Percentiles rank a stretch among this genome's conserved stretches.
These are phyloP conservation scores for Tuber microsphaerosporum DNA, from an alignment of 495 filamentous ascomycete species.

Conservation along the genomic window DNA sequence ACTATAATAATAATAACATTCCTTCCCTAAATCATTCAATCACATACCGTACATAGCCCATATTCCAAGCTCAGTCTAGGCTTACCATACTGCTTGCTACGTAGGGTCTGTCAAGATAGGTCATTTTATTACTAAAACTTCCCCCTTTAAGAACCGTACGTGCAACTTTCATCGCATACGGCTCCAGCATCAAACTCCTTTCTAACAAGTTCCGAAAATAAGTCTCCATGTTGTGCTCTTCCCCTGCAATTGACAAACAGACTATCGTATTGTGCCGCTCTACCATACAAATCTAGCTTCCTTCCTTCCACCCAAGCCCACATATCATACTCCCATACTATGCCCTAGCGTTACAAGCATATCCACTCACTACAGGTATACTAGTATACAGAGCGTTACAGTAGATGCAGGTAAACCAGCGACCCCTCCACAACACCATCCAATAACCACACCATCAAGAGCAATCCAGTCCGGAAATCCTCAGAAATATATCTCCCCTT, in stretches of 20 bases:
- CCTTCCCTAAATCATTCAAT: not conserved
- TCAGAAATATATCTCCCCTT: not conserved
- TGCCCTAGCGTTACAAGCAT: not conserved
- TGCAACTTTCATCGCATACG: too few relatives aligned
- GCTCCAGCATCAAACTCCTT: too few relatives aligned
- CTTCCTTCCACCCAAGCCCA: not conserved
- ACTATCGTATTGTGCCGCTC: not conserved
- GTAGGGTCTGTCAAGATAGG: too few relatives aligned
- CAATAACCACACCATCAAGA: not conserved
- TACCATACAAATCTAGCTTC: not conserved
- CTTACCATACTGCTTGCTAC: not conserved
- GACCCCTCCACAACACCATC: not conserved
- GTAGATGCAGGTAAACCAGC: too few relatives aligned
- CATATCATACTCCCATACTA: not conserved
- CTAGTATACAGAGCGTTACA: not conserved
- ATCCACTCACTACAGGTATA: not conserved
- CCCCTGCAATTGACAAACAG: not conserved
- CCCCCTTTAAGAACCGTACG: too few relatives aligned
- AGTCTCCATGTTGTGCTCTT: not conserved
- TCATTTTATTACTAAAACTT: too few relatives aligned
- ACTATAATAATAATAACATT: not conserved
- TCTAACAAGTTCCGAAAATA: not conserved
- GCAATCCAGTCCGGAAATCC: not conserved
- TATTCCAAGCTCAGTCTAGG: not conserved
- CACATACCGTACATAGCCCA: not conserved